Evolutionary conservation across 176 grass and related monocot species (phyloP), one percentile per base, ranked within the genome.

Genomic region (Saccharum spontaneum): DNA sequence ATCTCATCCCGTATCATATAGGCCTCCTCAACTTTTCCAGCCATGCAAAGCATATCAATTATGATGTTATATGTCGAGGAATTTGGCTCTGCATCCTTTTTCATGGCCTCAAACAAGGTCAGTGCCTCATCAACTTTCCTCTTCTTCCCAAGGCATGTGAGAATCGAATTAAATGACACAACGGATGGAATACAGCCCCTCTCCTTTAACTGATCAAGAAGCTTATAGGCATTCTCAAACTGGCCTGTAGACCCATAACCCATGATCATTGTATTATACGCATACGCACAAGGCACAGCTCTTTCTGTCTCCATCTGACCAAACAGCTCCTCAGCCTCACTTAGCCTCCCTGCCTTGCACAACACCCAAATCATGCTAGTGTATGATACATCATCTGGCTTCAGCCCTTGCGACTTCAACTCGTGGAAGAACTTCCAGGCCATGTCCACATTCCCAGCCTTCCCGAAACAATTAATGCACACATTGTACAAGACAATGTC

Each of bases 391-490:
- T 95, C 97, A 73, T 98, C 97, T 1, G 88, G 97, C 78, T 24
- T 84, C 67, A 98, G 81, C 14, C 89, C 93, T 43, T 95, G 88
- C 2, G 86, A 85, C 86, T 90, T 95, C 39, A 98, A 60, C 75
- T 95, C 92, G 18, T 94, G 91, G 67, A 98, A 98, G 70, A 98
- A 98, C 76, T 98, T 98, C 96, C 96, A 98, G 9, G 93, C 93
- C 86, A 92, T 92, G 44, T 98, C 96, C 46, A 98, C 79, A 73
- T 94, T 98, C 69, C 91, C 93, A 43, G 88, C 89, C 89, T 98
- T 98, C 15, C 96, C 96, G 28, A 98, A 98, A 76, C 87, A 95
- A 76, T 95, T 91, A 17, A 95, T 94, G 69, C 96, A 98, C 76
- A 95, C 91, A 69, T 98, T 98, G 79, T 94, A 98, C 67, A 98